Evolutionary conservation across 2,329 filamentous ascomycete species (phyloP), one percentile per base, ranked within the genome.

Genomic region (Paraconiothyrium sp.): DNA sequence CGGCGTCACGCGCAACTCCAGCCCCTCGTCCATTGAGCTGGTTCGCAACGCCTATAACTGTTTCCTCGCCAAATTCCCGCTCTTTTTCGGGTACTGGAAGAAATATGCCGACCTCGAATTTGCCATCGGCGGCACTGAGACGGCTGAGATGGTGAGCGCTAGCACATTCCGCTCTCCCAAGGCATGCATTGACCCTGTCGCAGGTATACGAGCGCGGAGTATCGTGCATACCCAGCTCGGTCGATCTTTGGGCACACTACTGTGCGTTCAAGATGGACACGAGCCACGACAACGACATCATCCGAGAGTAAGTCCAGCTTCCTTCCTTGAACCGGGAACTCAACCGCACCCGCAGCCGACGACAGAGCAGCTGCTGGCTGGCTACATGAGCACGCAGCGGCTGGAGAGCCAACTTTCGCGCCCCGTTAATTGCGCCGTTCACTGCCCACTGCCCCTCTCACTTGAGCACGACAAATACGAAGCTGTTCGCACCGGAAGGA

Each of bases 11-110:
- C 91, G 95, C 71, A 99, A 99, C 81, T 98, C 95, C 46, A 97
- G 92, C 76, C 94, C 95, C 0, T 92, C 96, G 75, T 92, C 95
- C 32, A 93, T 99, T 71, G 90, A 93, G 22, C 90, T 93, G 11
- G 90, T 93, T 59, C 91, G 95, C 79, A 89, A 92, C 78, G 88
- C 92, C 65, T 98, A 97, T 83, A 94, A 99, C 78, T 89, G 91
- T 51, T 96, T 99, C 76, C 90, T 99, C 24, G 88, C 92, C 63
- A 97, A 97, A 76, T 99, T 97, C 68, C 95, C 95, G 2, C 86
- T 98, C 11, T 88, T 98, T 43, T 99, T 98, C 74, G 95, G 94
- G 56, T 99, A 98, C 83, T 99, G 95, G 95, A 98, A 98, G 84
- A 98, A 97, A 79, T 99, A 98, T 85, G 95, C 95, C 74, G 94